These are phyloP conservation scores for Nannochloropsis oceanica DNA, from an alignment of 108 stramenopile genomes.

Conservation along the genomic window DNA sequence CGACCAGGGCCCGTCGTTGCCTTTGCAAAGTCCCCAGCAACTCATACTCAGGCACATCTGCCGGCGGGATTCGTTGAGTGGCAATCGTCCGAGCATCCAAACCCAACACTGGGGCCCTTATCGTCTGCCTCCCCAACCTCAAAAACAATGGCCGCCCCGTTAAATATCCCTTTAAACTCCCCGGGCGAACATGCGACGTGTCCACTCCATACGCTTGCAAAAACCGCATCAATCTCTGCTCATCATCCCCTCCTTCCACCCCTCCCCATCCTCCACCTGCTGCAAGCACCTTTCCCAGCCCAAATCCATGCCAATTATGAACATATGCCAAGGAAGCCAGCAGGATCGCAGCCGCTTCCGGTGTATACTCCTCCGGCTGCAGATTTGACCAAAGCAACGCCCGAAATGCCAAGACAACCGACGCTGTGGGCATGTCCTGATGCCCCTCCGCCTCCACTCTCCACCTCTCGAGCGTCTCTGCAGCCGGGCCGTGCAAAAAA, in stretches of 20 bases:
- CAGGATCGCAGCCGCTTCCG: not conserved
- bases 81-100: not conserved
- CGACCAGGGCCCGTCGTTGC: not conserved
- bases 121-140: not conserved
- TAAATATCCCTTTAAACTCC: not conserved
- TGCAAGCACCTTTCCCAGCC: constrained; percentile 2
- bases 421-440: constrained; percentile 3
- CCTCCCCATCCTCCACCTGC: not conserved
- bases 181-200: not conserved
- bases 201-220: constrained; percentile 13
- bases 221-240: constrained; percentile 6
- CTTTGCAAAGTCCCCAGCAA: not conserved
- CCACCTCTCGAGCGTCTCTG: not conserved
- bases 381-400: constrained; percentile 9
- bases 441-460: not conserved
- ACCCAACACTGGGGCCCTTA: not conserved
- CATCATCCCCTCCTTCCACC: not conserved
- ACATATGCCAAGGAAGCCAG: not conserved
- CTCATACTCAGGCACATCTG: constrained; percentile 8
- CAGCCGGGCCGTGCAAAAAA: not conserved
- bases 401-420: not conserved
- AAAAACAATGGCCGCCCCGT: not conserved
- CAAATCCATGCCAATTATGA: constrained; percentile 13
- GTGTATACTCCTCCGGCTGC: not conserved
- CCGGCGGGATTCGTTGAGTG: not conserved